Base-by-base conservation (phyloP, 2,329 filamentous ascomycete genomes). In the Zelopaecilomyces penicillatus region DNA sequence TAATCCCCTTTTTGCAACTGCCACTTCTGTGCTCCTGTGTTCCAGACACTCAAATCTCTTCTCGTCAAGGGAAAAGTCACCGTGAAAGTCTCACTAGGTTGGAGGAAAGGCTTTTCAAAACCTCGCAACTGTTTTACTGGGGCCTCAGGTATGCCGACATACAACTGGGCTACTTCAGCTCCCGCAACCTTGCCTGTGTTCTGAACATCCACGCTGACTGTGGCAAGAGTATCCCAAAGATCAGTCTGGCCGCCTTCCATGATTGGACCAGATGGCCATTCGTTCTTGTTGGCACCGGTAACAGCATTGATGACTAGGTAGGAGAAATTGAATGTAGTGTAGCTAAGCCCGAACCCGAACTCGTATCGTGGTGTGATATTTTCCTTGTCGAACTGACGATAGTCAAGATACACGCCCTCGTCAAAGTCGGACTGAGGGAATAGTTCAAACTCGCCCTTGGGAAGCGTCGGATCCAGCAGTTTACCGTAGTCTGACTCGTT, bases 31-130 rank as follows among this genome's bases (percentile, higher is more conserved):
- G 67, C 68, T 2, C 58, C 63, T 4, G 74, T 69, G 56, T 85
- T 78, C 83, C 82, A 86, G 28, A 78, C 68, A 59, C 80, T 85
- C 40, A 86, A 55, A 54, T 86, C 82, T 48, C 80, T 73, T 35
- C 82, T 69, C 12, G 71, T 83, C 34, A 86, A 57, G 28, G 66
- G 57, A 45, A 85, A 76, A 0, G 54, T 60, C 0, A 81, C 63
- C 0, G 63, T 69, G 11, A 63, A 61, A 12, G 61, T 68, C 45
- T 69, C 58, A 0, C 70, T 69, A 0, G 68, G 64, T 10, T 67
- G 63, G 37, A 85, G 50, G 11, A 64, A 65, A 0, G 72, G 65
- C 65, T 85, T 85, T 42, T 77, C 76, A 32, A 85, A 85, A 5
- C 82, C 81, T 6, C 82, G 69, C n/a, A 86, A 66, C 57, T 85